These are phyloP conservation scores for Talaromyces borbonicus DNA, from an alignment of 495 filamentous ascomycete genomes.

Conservation along the genomic window DNA sequence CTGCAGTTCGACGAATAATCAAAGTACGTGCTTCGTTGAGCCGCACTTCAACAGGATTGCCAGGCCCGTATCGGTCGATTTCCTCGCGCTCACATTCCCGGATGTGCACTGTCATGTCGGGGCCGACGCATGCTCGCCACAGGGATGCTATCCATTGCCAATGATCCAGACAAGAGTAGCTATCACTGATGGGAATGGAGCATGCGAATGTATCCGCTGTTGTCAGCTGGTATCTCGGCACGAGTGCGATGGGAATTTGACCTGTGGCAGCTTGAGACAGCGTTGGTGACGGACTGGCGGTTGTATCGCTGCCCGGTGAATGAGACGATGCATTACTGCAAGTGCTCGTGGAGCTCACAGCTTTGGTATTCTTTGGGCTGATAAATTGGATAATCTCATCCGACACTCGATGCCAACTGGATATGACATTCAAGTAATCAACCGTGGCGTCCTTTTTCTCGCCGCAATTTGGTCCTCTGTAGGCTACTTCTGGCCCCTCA, in stretches of 20 bases:
- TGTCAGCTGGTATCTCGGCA: conserved; percentile 69
- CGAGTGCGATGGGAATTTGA: conserved; percentile 54
- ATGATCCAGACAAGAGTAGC: conserved; percentile 75
- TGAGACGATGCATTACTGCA: neutral
- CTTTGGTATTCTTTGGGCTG: conserved; percentile 22
- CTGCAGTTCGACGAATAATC: conserved; percentile 44
- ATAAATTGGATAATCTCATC: conserved; percentile 57
- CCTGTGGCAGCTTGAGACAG: conserved; percentile 1
- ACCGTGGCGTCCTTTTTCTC: conserved; percentile 39
- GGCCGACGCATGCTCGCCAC: conserved; percentile 79
- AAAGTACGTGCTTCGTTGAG: conserved; percentile 43
- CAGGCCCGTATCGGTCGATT: conserved; percentile 25
- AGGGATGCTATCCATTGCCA: conserved; percentile 98
- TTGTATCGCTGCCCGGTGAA: neutral
- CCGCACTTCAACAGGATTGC: conserved; percentile 41
- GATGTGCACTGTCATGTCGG: conserved; percentile 73
- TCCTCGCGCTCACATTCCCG: conserved; percentile 37
- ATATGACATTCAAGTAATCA: conserved; percentile 60
- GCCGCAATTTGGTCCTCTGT: conserved; percentile 19
- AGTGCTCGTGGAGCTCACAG: conserved; percentile 17
- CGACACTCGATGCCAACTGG: conserved; percentile 60
- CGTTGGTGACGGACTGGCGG: conserved; percentile 10
- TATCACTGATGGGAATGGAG: conserved; percentile 61
- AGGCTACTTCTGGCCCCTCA: conserved; percentile 37
- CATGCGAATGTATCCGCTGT: conserved; percentile 64